Base-by-base conservation (phyloP, 2,329 filamentous ascomycete species). In the Zasmidium cellare region DNA sequence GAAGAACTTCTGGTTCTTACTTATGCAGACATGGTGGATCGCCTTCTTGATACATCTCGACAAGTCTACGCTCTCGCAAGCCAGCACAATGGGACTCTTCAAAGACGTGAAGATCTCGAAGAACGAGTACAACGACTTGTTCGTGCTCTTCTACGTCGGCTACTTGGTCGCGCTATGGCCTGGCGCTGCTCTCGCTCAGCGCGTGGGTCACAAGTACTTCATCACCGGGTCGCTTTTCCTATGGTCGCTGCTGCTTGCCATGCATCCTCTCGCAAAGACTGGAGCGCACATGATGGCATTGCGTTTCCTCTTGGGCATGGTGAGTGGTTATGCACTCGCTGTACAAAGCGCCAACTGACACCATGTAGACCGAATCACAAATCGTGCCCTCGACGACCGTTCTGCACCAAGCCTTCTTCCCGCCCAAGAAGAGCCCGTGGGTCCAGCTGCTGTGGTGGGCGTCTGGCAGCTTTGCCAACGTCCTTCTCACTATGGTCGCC, bases 151-250 rank as follows among this genome's bases (percentile, higher is more conserved):
- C 41, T 54, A 54, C 25, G 44, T 41, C 46, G 51, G 51, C 11
- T 54, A 54, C 14, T 22, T 54, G n/a, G n/a, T 47, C 18, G 51
- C 51, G 11, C 51, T 54, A 3, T 54, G 51, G 38, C 51, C 51
- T 3, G 51, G 51, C 11, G 45, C 45, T 19, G 45, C 45, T 18
- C n/a, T 56, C 5, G 47, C 46, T 23, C 53, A 56, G 53, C 28
- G 44, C 18, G 24, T 56, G n/a, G 53, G 53, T 19, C 53, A 56
- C 35, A 56, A 56, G 46, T 41, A 50, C 28, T 51, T 56, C 28
- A 56, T 56, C 24, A 50, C 46, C 3, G 46, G 28, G n/a, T 50
- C 46, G 11, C 20, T 56, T 46, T 56, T 46, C 28, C 38, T 53
- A 20, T 53, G 51, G 51, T 14, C 50, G 20, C 50, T 52, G 50